Percentiles rank a stretch among this genome's conserved stretches.
These are phyloP conservation scores for Grosmannia penicillata DNA, from an alignment of 2,329 filamentous ascomycete genomes.

Conservation along the genomic window DNA sequence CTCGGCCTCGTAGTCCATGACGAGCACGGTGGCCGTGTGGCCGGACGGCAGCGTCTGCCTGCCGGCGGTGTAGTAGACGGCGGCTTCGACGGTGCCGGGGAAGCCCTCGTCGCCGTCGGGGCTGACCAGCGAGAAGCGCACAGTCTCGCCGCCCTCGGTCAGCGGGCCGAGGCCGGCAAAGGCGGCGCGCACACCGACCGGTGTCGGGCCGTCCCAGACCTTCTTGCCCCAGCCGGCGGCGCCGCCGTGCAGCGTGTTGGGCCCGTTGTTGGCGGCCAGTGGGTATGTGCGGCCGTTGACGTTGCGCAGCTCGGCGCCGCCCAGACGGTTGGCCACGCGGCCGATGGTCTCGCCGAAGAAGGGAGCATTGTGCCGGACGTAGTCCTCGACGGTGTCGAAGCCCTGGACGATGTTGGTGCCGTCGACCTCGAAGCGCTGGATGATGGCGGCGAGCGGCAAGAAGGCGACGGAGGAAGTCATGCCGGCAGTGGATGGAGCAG, in stretches of 20 bases:
- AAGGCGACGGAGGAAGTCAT: slow-evolving; percentile 38
- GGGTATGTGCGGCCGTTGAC: slow-evolving; percentile 58
- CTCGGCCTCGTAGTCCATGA: slow-evolving; percentile 81
- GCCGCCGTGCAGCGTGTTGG: slow-evolving; percentile 64
- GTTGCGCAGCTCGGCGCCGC: slow-evolving; percentile 50
- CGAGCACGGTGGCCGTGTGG: slow-evolving; percentile 54
- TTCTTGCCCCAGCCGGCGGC: slow-evolving; percentile 67
- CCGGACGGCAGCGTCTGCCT: slow-evolving; percentile 44
- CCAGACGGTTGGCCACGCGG: slow-evolving; percentile 67
- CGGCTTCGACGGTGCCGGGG: slow-evolving; percentile 68
- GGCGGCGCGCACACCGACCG: slow-evolving; percentile 31
- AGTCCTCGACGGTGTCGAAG: slow-evolving; percentile 63
- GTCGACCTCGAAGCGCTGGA: slow-evolving; percentile 66
- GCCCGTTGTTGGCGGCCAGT: slow-evolving; percentile 61
- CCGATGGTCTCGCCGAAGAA: slow-evolving; percentile 94
- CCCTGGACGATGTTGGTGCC: slow-evolving; percentile 78
- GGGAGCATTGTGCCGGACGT: slow-evolving; percentile 58
- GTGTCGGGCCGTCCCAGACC: slow-evolving; percentile 56
- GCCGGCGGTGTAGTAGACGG: slow-evolving; percentile 63
- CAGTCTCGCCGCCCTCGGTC: slow-evolving; percentile 46
- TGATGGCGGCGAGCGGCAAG: slow-evolving; percentile 62
- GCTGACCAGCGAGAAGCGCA: slow-evolving; percentile 52
- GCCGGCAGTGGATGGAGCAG: no score
- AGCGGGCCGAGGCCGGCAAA: slow-evolving; percentile 33
- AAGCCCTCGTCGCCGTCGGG: slow-evolving; percentile 79